Evolutionary conservation across 768 basidiomycete genomes (phyloP).

Genomic region (Tubosaeta brunneosetosa): DNA sequence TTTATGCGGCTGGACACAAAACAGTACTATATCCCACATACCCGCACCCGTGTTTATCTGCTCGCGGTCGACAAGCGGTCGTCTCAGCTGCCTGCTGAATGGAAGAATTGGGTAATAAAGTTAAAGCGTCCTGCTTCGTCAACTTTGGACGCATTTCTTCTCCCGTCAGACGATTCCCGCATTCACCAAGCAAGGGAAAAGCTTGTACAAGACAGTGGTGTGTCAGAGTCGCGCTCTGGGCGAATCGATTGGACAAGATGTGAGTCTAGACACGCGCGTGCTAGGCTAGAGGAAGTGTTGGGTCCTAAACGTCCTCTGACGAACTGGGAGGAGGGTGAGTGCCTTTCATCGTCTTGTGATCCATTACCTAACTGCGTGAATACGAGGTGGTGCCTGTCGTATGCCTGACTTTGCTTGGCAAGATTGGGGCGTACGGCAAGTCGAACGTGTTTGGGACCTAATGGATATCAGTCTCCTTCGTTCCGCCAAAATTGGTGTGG

Average conservation of each 20-base stretch:
- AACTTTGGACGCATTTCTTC: constrained; percentile 86
- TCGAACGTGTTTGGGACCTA: constrained; percentile 92
- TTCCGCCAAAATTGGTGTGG: constrained; percentile 72
- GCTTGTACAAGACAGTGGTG: constrained; percentile 65
- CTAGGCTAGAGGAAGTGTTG: constrained; percentile 76
- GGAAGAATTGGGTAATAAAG: constrained; percentile 59
- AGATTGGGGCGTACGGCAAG: constrained; percentile 90
- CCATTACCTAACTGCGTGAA: neutral
- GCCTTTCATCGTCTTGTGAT: neutral
- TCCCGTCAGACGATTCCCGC: constrained; percentile 85
- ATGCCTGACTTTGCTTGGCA: constrained; percentile 88
- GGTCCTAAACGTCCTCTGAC: constrained; percentile 85
- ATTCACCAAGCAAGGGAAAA: constrained; percentile 86
- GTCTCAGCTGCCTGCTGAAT: constrained; percentile 59
- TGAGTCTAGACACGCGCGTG: constrained; percentile 86
- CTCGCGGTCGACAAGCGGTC: constrained; percentile 66
- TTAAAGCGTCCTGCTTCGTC: constrained; percentile 83
- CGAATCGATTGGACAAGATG: constrained; percentile 90
- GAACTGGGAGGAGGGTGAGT: constrained; percentile 84
- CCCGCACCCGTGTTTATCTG: constrained; percentile 85
- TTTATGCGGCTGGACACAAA: constrained; percentile 76
- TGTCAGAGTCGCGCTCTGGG: constrained; percentile 63
- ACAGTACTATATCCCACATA: constrained; percentile 91
- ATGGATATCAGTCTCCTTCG: constrained; percentile 89
- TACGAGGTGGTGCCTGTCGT: constrained; percentile 72